A percentile compares a stretch with the other conserved stretches of the same genome.
Conservation (phyloP, 371 early-diverging fungal genomes). For the Encephalitozoon intestinalis region DNA sequence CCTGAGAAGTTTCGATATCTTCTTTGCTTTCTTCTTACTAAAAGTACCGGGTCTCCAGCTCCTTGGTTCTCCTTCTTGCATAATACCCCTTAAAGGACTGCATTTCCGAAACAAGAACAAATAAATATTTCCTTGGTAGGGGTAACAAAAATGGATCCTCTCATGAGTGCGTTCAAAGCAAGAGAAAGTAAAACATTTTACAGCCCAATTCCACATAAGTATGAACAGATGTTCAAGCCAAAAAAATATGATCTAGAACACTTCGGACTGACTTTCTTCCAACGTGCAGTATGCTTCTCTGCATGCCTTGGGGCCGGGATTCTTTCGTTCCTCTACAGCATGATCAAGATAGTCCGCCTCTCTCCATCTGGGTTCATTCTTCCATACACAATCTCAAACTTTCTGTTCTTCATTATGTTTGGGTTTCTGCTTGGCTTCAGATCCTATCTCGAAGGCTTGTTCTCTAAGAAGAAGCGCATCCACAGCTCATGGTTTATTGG, state of each 20-base stretch:
- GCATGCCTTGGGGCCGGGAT: conserved; percentile 41
- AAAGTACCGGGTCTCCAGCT: background rate
- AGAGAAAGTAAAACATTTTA: conserved; percentile 10
- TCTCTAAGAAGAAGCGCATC: conserved; percentile 41
- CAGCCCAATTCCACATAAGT: conserved; percentile 28
- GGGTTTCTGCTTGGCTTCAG: conserved; percentile 58
- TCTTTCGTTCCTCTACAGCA: conserved; percentile 41
- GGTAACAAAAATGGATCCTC: conserved; percentile 40
- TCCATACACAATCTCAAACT: conserved; percentile 57
- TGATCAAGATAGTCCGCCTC: conserved; percentile 36
- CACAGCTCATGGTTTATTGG: conserved; percentile 45
- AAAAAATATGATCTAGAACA: conserved; percentile 48
- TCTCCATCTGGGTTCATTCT: conserved; percentile 49
- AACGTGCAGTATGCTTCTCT: conserved; percentile 48
- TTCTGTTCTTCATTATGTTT: conserved; percentile 57
- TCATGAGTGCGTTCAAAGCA: conserved; percentile 41
- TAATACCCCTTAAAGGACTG: conserved; percentile 10
- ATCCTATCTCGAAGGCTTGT: conserved; percentile 49
- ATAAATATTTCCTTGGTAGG: conserved; percentile 11
- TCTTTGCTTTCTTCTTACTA: conserved; percentile 10
- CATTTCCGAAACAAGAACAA: conserved; percentile 14
- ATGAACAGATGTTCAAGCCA: conserved; percentile 40
- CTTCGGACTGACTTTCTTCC: conserved; percentile 48
- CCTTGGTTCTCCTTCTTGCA: background rate
- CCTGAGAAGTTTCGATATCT: conserved; percentile 46